Conservation (phyloP, 2,329 filamentous ascomycete species). For the Cryoendolithus antarcticus region DNA sequence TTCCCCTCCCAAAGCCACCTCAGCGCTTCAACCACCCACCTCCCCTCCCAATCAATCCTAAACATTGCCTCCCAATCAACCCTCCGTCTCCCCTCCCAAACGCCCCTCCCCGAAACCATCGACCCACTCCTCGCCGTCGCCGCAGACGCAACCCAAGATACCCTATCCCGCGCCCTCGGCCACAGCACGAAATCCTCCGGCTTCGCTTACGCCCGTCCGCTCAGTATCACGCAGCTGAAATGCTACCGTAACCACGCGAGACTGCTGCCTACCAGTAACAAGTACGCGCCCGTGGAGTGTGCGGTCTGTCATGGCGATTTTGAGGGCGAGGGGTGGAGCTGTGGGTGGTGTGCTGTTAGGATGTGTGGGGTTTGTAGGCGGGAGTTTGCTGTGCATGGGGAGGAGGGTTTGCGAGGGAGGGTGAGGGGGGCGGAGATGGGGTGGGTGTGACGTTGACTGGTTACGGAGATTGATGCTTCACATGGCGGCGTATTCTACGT, state of each 20-base stretch:
- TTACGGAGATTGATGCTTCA: no score
- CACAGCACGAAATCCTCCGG: slow-evolving; percentile 21
- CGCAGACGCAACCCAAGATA: slow-evolving; percentile 6
- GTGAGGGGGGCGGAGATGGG: slow-evolving; percentile 9
- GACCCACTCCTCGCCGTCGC: slow-evolving; percentile 1
- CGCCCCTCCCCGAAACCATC: neutral
- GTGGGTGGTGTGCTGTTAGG: slow-evolving; percentile 20
- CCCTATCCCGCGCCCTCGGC: slow-evolving; percentile 13
- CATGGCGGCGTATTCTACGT: no score
- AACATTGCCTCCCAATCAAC: neutral
- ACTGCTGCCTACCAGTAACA: slow-evolving; percentile 19
- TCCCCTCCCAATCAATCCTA: slow-evolving; percentile 3
- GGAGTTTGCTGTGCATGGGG: slow-evolving; percentile 12
- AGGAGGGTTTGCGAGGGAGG: slow-evolving; percentile 13
- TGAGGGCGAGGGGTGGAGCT: slow-evolving; percentile 18
- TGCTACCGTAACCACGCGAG: slow-evolving; percentile 18
- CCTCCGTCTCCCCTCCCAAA: slow-evolving; percentile 9
- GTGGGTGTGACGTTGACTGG: neutral
- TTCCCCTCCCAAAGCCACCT: neutral
- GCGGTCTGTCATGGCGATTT: slow-evolving; percentile 23
- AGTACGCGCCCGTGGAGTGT: slow-evolving; percentile 22
- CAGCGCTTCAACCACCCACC: slow-evolving; percentile 3
- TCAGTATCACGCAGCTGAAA: slow-evolving; percentile 17
- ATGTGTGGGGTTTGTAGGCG: slow-evolving; percentile 19
- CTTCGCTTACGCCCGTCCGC: slow-evolving; percentile 19